Base-by-base conservation (phyloP, 345 rosid genomes). In the Eucalyptus shirleyi region DNA sequence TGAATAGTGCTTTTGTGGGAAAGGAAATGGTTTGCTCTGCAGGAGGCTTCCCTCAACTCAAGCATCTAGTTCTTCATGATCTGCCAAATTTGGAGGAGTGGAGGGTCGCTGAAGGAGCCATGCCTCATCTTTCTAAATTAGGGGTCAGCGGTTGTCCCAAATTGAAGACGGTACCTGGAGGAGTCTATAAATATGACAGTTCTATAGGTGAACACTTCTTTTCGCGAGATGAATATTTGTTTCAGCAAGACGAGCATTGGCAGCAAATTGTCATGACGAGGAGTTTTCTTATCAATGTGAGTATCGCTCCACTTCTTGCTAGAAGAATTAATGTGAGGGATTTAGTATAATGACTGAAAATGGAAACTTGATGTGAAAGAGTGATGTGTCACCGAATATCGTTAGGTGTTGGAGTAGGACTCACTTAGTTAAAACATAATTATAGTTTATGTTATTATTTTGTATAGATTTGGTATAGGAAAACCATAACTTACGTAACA, bases 51-150 rank as follows among this genome's bases (percentile, higher is more conserved):
- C 53, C 53, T 50, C 53, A 50, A 50, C 53, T 50, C 53, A 17
- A 50, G 53, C 53, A 50, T 17, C 1, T 50, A 50, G 21, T 1
- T 50, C 53, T 50, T 17, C 24, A 56, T 2, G 87, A 87, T 30
- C 49, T 92, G 88, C 83, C 55, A 9, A 67, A 83, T 34, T 51
- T 94, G 83, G 92, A 90, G 91, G 91, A 89, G 40, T 92, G 92
- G 93, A n/a, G 14, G 24, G 87, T 94, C n/a, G 93, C 86, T 30
- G 88, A 90, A 92, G 93, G 93, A 86, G 95, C 95, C 32, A 91
- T 95, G 94, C 30, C 90, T 34, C 77, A 81, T 86, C 93, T 95
- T 77, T 88, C 82, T 49, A 80, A 56, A 86, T 45, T 93, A 87
- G 92, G 88, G 83, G 67, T 95, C 85, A 87, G 91, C n/a, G 30